Evolutionary conservation across 768 basidiomycete species (phyloP).

Genomic region (Podaxis rugospora): DNA sequence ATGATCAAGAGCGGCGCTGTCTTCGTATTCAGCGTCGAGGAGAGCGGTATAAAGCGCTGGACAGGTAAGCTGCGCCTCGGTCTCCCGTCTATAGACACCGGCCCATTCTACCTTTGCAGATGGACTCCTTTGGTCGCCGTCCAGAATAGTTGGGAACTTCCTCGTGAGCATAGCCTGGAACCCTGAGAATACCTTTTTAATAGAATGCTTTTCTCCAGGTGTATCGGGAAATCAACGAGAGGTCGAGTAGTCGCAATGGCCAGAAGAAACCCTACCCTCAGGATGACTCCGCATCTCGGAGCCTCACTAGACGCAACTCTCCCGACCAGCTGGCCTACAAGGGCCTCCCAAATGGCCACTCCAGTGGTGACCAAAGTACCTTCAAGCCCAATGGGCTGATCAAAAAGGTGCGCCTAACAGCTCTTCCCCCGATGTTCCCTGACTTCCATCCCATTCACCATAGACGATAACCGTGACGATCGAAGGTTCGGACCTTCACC

Average conservation of each 20-base stretch:
- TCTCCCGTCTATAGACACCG: conserved; percentile 15
- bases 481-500: conserved; percentile 75
- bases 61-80: conserved; percentile 44
- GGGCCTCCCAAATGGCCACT: conserved; percentile 26
- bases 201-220: conserved; percentile 40
- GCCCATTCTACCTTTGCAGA: conserved; percentile 26
- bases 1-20: conserved; percentile 70
- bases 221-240: conserved; percentile 75
- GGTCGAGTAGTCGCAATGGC: conserved; percentile 52
- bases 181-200: background rate
- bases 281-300: conserved; percentile 39
- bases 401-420: conserved; percentile 56
- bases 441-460: background rate
- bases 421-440: background rate
- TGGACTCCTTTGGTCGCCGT: conserved; percentile 76
- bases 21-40: conserved; percentile 86
- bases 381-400: conserved; percentile 74
- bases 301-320: conserved; percentile 33
- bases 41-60: conserved; percentile 86
- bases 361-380: conserved; percentile 44
- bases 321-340: conserved; percentile 36
- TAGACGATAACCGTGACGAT: conserved; percentile 86
- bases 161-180: conserved; percentile 42
- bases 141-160: conserved; percentile 82
- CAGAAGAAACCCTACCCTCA: conserved; percentile 48